Percentiles rank a stretch among this genome's conserved stretches.
These are phyloP conservation scores for Penicillium sp. DNA, from an alignment of 2,329 filamentous ascomycete species.

Conservation along the genomic window DNA sequence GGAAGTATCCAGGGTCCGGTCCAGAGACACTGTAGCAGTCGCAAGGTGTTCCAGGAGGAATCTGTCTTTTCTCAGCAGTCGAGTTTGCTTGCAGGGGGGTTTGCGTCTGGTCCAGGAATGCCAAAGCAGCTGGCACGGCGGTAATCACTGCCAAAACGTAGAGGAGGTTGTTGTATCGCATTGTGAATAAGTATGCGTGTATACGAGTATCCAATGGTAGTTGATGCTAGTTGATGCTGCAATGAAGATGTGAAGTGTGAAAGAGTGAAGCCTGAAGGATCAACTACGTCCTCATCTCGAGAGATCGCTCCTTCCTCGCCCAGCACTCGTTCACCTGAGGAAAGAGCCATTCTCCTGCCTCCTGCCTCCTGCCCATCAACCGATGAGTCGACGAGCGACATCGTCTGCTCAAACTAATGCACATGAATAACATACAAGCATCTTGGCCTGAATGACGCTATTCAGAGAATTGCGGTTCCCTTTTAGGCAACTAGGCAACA, in stretches of 20 bases:
- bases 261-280: not conserved
- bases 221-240: not conserved
- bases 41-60: slow-evolving; percentile 28
- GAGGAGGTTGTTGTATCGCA: slow-evolving; percentile 2
- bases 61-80: not conserved
- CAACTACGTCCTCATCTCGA: not conserved
- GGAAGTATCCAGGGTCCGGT: slow-evolving; percentile 44
- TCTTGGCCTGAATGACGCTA: not conserved
- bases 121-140: not conserved
- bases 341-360: slow-evolving; percentile 4
- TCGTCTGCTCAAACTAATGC: too few species aligned
- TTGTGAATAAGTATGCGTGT: slow-evolving; percentile 1
- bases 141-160: not conserved
- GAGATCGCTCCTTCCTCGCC: not conserved
- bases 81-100: not conserved
- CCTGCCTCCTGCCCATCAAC: not conserved
- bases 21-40: slow-evolving; percentile 47
- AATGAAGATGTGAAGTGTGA: not conserved
- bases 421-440: too few species aligned
- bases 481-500: not conserved
- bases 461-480: too few species aligned
- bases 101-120: not conserved
- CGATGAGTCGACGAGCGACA: too few species aligned
- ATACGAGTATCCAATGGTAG: not conserved
- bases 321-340: not conserved